phyloP scores from a whole-genome alignment of 2,329 filamentous ascomycete genomes.

The Leptographium lundbergii region DNA sequence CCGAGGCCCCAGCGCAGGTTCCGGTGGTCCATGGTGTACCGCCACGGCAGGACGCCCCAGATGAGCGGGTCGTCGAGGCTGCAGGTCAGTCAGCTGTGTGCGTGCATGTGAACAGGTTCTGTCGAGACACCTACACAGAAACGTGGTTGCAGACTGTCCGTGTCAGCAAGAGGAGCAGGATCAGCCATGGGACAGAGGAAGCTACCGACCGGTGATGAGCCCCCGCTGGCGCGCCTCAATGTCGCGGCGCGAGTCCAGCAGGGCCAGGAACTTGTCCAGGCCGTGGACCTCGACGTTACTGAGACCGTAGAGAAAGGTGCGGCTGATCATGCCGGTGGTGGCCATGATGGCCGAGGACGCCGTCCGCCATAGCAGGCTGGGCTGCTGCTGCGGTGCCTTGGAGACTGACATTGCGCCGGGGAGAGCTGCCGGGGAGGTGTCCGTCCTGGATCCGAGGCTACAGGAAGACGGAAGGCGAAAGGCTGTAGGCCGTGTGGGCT shows the following conservation, averaged over 20 bases:
- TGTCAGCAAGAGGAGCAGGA: background rate
- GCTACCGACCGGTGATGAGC: slow-evolving; percentile 60
- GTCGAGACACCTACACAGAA: slow-evolving; percentile 53
- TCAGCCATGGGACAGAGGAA: background rate
- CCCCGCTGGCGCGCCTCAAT: slow-evolving; percentile 56
- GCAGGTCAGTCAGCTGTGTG: slow-evolving; percentile 5
- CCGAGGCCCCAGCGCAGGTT: slow-evolving; percentile 83
- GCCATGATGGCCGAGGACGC: slow-evolving; percentile 66
- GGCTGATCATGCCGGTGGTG: slow-evolving; percentile 55
- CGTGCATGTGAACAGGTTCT: too few relatives aligned
- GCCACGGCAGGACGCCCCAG: slow-evolving; percentile 76
- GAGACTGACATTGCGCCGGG: background rate
- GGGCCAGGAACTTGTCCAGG: slow-evolving; percentile 58
- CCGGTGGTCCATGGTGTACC: slow-evolving; percentile 56
- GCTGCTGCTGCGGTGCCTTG: slow-evolving; percentile 23
- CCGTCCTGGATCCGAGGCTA: background rate
- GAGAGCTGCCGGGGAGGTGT: background rate
- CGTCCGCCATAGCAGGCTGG: slow-evolving; percentile 56
- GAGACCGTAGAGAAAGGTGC: slow-evolving; percentile 61
- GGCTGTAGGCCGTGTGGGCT: too few relatives aligned
- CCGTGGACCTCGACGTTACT: slow-evolving; percentile 68
- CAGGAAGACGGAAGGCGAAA: background rate
- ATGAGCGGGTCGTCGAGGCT: slow-evolving; percentile 90
- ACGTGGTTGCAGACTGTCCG: slow-evolving; percentile 70
- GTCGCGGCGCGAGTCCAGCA: slow-evolving; percentile 63